Evolutionary conservation across 202 grass and related monocot genomes (phyloP).

Genomic region (Hordeum pubiflorum): DNA sequence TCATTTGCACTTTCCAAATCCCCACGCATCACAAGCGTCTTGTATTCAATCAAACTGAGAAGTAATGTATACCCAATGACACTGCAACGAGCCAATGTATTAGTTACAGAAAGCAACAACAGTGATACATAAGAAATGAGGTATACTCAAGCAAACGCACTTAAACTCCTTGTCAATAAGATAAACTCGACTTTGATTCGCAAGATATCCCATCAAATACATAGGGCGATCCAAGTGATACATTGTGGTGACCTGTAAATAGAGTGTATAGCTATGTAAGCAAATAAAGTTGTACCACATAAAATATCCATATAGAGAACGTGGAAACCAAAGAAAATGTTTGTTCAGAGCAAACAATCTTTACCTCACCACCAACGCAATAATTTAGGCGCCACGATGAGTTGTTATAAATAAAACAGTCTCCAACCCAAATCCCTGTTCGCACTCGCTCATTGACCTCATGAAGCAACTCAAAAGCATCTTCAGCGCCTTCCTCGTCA

Average conservation of each 20-base stretch:
- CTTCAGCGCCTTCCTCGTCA: conserved; percentile 86
- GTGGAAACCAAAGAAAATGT: conserved; percentile 8
- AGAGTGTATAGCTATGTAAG: conserved; percentile 23
- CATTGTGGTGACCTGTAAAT: conserved; percentile 90
- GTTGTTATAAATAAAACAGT: conserved; percentile 99
- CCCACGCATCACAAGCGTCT: conserved; percentile 95
- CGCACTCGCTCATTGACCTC: conserved; percentile 90
- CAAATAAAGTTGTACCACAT: neutral
- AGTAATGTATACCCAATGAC: conserved; percentile 96
- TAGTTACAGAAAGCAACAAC: conserved; percentile 30
- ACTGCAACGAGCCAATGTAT: conserved; percentile 46
- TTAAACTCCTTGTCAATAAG: conserved; percentile 99
- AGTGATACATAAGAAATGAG: neutral
- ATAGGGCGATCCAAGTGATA: conserved; percentile 97
- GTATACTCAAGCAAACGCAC: conserved; percentile 44
- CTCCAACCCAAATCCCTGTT: conserved; percentile 97
- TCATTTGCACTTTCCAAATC: conserved; percentile 87
- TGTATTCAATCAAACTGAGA: conserved; percentile 96
- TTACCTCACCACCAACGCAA: conserved; percentile 96
- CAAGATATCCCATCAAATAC: conserved; percentile 97
- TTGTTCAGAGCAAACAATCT: conserved; percentile 7
- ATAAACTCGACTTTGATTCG: conserved; percentile 91
- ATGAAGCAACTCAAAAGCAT: conserved; percentile 97
- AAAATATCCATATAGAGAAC: conserved; percentile 7
- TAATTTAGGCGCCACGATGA: conserved; percentile 87